A percentile compares a stretch with the other conserved stretches of the same genome.
Conservation (phyloP, 164 flowering plant species). For the grape (Vitis vinifera) region ASM3070453v1 NC_081816.1:24245501-24246000, state of each 20-base stretch:
- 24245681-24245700: conserved; percentile 94
- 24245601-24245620: conserved; percentile 85
- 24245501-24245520: too few species aligned
- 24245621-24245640: conserved; percentile 89
- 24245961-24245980: background rate
- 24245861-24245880: too few species aligned
- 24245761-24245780: background rate
- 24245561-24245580: conserved; percentile 11
- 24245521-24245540: background rate
- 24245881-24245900: too few species aligned
- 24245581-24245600: conserved; percentile 78
- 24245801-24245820: too few species aligned
- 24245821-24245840: too few species aligned
- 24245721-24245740: conserved; percentile 19
- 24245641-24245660: conserved; percentile 94
- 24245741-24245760: conserved; percentile 10
- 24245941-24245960: background rate
- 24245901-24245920: too few species aligned
- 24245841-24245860: too few species aligned
- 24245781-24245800: too few species aligned
- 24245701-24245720: conserved; percentile 96
- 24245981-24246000: background rate
- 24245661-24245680: conserved; percentile 79
- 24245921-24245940: background rate
- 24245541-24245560: background rate